Base-by-base conservation (phyloP, 495 filamentous ascomycete genomes). In the Talaromyces wortmannii region DNA sequence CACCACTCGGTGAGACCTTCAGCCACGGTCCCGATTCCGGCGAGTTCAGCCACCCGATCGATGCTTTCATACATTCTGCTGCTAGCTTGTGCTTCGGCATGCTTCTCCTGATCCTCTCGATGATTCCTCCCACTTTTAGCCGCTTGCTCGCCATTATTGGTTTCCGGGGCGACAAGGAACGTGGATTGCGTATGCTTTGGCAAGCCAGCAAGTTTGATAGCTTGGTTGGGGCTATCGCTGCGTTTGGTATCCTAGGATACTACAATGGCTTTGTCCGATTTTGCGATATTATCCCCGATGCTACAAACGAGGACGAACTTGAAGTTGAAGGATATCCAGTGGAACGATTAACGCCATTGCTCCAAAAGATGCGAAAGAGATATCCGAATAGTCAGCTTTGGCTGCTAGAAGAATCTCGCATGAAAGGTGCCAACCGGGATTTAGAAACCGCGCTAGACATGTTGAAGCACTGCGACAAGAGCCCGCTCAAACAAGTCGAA, bases 221-320 rank as follows among this genome's bases (percentile, higher is more conserved):
- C 62, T 80, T 97, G 66, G 91, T 96, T 62, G 94, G 94, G 30
- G 92, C 90, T 30, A 86, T 97, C 66, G 88, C 92, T 5, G 90
- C 86, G 0, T 73, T 97, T 31, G 80, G 87, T 36, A 72, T 96
- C 6, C 77, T 97, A 3, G 84, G 84, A 13, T 97, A 89, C 63
- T 95, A 96, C 70, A 94, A 97, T 61, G 88, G 84, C 45, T 79
- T 95, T 55, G 76, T 91, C 23, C 86, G 87, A 6, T 88, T 91
- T 61, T 89, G 88, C 56, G 94, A 98, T 63, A 96, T 98, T 60
- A 78, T 95, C 36, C 86, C 89, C 0, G 74, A 80, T 49, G 61
- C 66, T 17, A 64, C 64, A 4, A 70, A 79, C 6, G 69, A 74
- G 10, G 76, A 83, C 43, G 73, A 75, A 43, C 71, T 75, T 59